Base-by-base conservation (phyloP, 2,329 filamentous ascomycete genomes). In the Penicillium sp. region DNA sequence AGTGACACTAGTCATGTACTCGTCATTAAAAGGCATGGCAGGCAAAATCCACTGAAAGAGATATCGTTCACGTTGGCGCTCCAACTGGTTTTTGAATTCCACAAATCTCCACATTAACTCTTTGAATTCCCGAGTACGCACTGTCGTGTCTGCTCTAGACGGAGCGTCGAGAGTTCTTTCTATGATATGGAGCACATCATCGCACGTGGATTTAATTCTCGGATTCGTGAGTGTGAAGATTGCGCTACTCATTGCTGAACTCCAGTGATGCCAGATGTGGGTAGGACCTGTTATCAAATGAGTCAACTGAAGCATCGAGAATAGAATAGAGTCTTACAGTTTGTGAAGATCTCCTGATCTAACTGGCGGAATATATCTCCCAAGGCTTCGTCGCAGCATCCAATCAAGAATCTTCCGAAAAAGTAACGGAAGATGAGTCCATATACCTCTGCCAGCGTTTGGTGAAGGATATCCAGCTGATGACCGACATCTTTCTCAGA, bases 211-310 rank as follows among this genome's bases (percentile, higher is more conserved):
- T 6, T 29, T 9, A 6, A 42, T n/a, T 3, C 8, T 9, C 0
- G 25, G 3, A 2, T 14, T 14, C 2, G 23, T 35, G 2, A 47
- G 15, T 1, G 30, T 34, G 12, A 42, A 10, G 0, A 37, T 7
- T 4, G 38, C 50, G 1, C 16, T 47, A 23, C 48, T 51, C n/a
- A 45, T 52, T 1, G 50, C 45, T 26, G 28, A 44, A n/a, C 47
- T 39, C 54, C 53, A 57, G 10, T 49, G 37, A 1, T 36, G 40
- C 16, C 32, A 32, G 2, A 50, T 35, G 6, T 48, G 26, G 1
- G 3, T 27, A 1, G 43, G 41, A 4, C 32, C 53, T 57, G 25
- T 27, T 27, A 5, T 6, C 6, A n/a, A 4, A 27, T 11, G 5
- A 22, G 18, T 22, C 18, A 27, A n/a, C 11, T 11, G 4, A n/a